These are phyloP conservation scores for Wilcoxina mikolae DNA, from an alignment of 495 filamentous ascomycete genomes.

Conservation along the genomic window DNA sequence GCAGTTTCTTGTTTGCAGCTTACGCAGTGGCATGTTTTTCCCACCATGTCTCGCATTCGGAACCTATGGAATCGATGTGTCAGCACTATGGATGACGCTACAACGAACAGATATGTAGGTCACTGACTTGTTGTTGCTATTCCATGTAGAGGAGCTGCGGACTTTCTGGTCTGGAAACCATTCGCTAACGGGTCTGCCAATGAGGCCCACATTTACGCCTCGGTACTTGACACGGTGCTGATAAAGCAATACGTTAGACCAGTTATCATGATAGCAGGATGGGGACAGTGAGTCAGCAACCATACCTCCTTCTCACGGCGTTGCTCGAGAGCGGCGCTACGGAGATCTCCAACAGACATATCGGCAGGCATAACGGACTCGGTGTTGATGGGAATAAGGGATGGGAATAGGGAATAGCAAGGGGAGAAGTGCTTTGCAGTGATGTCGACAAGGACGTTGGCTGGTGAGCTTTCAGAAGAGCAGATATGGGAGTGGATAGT, in stretches of 20 bases:
- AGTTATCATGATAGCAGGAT: not conserved
- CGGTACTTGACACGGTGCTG: slow-evolving; percentile 28
- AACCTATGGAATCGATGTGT: slow-evolving; percentile 15
- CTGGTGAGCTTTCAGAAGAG: not conserved
- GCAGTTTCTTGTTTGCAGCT: not conserved
- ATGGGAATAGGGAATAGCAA: not conserved
- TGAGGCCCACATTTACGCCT: slow-evolving; percentile 20
- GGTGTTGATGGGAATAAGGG: not conserved
- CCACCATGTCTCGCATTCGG: slow-evolving; percentile 11
- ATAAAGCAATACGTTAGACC: slow-evolving; percentile 4
- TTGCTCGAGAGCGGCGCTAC: slow-evolving; percentile 19
- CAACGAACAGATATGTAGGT: not conserved
- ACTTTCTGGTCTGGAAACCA: slow-evolving; percentile 1
- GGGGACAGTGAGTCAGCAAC: not conserved
- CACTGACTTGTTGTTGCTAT: slow-evolving; percentile 21
- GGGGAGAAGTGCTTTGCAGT: too few species aligned
- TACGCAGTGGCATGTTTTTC: slow-evolving; percentile 13
- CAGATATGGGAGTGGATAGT: not conserved
- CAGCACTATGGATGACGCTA: slow-evolving; percentile 1
- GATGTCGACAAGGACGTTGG: not conserved
- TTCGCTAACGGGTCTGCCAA: slow-evolving; percentile 11
- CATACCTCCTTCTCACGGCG: slow-evolving; percentile 22
- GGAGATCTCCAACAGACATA: slow-evolving; percentile 19
- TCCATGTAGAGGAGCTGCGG: slow-evolving; percentile 13
- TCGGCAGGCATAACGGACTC: slow-evolving; percentile 10